These are phyloP conservation scores for Neurospora sp. DNA, from an alignment of 495 filamentous ascomycete species.

Conservation along the genomic window DNA sequence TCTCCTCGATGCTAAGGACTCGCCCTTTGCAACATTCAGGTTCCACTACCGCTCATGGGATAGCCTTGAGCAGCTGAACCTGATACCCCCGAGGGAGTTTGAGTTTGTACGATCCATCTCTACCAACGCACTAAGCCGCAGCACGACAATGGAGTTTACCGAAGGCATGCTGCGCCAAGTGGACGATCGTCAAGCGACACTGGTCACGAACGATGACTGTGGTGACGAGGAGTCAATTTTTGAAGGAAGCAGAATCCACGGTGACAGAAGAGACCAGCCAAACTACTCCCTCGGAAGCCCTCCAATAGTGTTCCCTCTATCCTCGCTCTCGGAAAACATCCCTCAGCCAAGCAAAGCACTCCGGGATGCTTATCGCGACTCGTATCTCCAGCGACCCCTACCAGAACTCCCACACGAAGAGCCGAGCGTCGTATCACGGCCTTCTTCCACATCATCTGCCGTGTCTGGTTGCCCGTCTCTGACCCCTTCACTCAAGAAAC, in stretches of 20 bases:
- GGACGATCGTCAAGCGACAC: not conserved
- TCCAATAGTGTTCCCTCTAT: slow-evolving; percentile 15
- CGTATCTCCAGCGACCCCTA: slow-evolving; percentile 30
- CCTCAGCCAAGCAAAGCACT: slow-evolving; percentile 16
- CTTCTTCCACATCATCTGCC: slow-evolving; percentile 13
- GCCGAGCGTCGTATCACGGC: not conserved
- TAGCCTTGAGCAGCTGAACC: slow-evolving; percentile 31
- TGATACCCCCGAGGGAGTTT: slow-evolving; percentile 19
- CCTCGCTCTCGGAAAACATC: not conserved
- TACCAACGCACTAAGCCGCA: slow-evolving; percentile 1
- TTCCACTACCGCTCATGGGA: slow-evolving; percentile 40
- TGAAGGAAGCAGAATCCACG: not conserved
- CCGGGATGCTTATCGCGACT: slow-evolving; percentile 11
- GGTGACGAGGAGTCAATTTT: not conserved
- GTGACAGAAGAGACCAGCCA: not conserved
- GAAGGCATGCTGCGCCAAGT: not conserved
- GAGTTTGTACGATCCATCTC: slow-evolving; percentile 3
- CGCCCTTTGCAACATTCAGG: slow-evolving; percentile 36
- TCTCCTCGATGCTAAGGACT: slow-evolving; percentile 36
- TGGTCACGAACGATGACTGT: not conserved
- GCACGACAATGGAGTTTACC: not conserved
- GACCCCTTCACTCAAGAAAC: slow-evolving; percentile 30
- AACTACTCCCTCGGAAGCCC: slow-evolving; percentile 20
- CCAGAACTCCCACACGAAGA: slow-evolving; percentile 27
- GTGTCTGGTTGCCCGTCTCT: slow-evolving; percentile 20